phyloP scores from a whole-genome alignment of 1,284 basidiomycete genomes.

The Microstroma glucosiphilum region DNA sequence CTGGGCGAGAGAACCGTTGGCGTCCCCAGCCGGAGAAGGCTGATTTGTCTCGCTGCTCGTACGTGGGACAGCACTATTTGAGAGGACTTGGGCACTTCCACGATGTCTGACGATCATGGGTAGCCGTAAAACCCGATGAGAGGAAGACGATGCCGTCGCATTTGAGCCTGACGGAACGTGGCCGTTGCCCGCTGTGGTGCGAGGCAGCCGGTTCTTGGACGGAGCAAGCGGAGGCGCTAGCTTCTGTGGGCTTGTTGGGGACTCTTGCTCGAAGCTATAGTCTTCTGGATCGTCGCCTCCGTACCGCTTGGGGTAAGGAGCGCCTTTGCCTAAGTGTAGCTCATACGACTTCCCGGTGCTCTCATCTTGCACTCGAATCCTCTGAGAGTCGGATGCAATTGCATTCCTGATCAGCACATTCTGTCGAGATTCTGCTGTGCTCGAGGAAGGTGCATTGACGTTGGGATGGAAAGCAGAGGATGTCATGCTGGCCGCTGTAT shows the following conservation, averaged over 20 bases:
- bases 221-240: not conserved
- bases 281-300: constrained; percentile 5
- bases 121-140: too few relatives aligned
- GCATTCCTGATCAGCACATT: constrained; percentile 1
- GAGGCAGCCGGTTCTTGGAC: not conserved
- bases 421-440: not conserved
- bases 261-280: not conserved
- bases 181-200: not conserved
- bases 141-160: not conserved
- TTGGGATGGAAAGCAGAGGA: too few relatives aligned
- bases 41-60: not conserved
- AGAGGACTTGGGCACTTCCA: not conserved
- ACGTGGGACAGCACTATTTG: not conserved
- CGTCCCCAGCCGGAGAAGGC: not conserved
- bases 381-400: constrained; percentile 5
- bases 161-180: not conserved
- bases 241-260: too few relatives aligned
- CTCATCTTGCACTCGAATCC: constrained; percentile 5
- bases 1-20: not conserved
- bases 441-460: too few relatives aligned
- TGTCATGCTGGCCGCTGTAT: too few relatives aligned
- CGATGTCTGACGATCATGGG: too few relatives aligned
- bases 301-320: not conserved
- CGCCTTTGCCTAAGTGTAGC: not conserved
- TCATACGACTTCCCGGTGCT: constrained; percentile 3